These are phyloP conservation scores for Tricholomella constricta DNA, from an alignment of 768 basidiomycete species.

Conservation along the genomic window DNA sequence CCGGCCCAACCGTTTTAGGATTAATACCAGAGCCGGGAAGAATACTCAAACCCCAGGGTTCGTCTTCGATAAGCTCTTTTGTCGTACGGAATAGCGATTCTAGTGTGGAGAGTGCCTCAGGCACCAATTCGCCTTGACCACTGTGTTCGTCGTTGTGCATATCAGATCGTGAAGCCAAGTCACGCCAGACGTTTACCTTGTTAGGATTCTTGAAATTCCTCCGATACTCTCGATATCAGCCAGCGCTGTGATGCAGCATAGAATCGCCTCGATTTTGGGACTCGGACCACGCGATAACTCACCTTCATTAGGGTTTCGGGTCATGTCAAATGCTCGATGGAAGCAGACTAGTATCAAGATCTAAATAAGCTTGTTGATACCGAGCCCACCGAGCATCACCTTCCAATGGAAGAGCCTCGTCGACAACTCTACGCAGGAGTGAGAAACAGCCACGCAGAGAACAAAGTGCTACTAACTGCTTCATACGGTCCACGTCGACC, in stretches of 20 bases:
- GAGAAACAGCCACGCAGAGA: background rate
- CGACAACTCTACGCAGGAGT: conserved; percentile 45
- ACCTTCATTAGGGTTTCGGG: conserved; percentile 56
- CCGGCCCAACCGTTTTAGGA: conserved; percentile 44
- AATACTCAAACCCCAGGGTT: conserved; percentile 47
- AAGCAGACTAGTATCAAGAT: conserved; percentile 58
- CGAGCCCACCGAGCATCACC: conserved; percentile 37
- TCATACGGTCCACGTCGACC: conserved; percentile 61
- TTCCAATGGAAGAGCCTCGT: conserved; percentile 62
- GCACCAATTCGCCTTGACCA: conserved; percentile 51
- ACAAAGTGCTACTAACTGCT: conserved; percentile 41
- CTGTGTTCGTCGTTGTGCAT: conserved; percentile 31
- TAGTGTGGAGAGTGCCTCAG: conserved; percentile 43
- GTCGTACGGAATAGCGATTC: conserved; percentile 39
- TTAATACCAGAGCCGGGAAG: conserved; percentile 82
- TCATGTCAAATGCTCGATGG: conserved; percentile 81
- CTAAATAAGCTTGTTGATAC: background rate
- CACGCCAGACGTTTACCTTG: conserved; percentile 52
- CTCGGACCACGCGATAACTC: conserved; percentile 3
- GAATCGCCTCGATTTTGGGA: background rate
- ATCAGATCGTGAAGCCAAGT: background rate
- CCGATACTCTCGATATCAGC: conserved; percentile 53
- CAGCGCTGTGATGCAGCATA: conserved; percentile 35
- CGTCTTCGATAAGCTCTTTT: conserved; percentile 37
- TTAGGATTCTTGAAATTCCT: conserved; percentile 75